phyloP scores from a whole-genome alignment of 495 filamentous ascomycete genomes.

The Daldinia concentrica region DNA sequence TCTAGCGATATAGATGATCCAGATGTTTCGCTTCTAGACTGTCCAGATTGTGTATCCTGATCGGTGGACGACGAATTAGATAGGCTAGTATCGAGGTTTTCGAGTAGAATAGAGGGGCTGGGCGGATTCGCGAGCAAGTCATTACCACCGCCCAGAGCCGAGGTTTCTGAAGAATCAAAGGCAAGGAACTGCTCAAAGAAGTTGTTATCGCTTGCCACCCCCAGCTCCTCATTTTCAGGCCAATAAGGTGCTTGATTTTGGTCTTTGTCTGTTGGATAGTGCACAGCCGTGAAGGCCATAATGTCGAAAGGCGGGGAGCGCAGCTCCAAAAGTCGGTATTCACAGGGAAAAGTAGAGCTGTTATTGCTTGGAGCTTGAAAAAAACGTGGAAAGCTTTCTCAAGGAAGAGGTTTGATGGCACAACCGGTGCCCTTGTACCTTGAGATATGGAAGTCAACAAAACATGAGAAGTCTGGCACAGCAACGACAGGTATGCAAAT shows the following conservation, averaged over 20 bases:
- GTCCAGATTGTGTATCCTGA: constrained; percentile 37
- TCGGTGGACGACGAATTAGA: constrained; percentile 33
- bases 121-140: constrained; percentile 44
- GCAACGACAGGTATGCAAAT: constrained; percentile 47
- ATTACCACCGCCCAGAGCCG: constrained; percentile 21
- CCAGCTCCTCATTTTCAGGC: constrained; percentile 50
- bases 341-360: constrained; percentile 18
- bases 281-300: constrained; percentile 47
- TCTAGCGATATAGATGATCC: constrained; percentile 21
- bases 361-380: constrained; percentile 18
- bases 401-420: constrained; percentile 31
- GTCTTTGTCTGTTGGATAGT: constrained; percentile 53
- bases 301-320: constrained; percentile 32
- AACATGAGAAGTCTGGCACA: constrained; percentile 46
- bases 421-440: constrained; percentile 40
- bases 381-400: constrained; percentile 10
- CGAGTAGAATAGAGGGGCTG: constrained; percentile 46
- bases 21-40: constrained; percentile 21
- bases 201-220: constrained; percentile 46
- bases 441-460: constrained; percentile 48
- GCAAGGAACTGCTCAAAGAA: constrained; percentile 61
- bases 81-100: constrained; percentile 28
- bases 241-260: constrained; percentile 46
- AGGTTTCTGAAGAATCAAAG: constrained; percentile 48
- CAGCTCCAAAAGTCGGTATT: constrained; percentile 29